phyloP scores from a whole-genome alignment of 1,284 basidiomycete species.

The Volvariella volvacea region DNA sequence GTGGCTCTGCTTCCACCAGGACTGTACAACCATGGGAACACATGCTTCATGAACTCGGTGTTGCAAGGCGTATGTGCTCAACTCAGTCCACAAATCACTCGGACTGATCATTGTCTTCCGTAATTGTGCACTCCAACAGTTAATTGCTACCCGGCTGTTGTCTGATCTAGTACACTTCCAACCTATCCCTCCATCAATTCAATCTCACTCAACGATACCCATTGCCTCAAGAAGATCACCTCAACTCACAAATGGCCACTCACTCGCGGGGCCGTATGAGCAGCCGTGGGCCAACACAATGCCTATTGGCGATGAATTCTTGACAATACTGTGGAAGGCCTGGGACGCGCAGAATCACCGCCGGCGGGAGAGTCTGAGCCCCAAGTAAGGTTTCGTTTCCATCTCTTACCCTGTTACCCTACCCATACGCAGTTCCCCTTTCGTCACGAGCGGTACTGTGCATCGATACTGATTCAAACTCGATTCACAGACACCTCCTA shows the following conservation, averaged over 20 bases:
- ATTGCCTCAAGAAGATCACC: conserved; percentile 50
- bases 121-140: conserved; percentile 25
- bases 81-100: background rate
- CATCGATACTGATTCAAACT: too few species aligned
- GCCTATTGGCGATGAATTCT: conserved; percentile 60
- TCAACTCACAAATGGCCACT: conserved; percentile 59
- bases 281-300: conserved; percentile 47
- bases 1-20: conserved; percentile 63
- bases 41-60: conserved; percentile 91
- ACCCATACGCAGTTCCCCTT: too few species aligned
- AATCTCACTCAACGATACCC: conserved; percentile 28
- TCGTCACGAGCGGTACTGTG: too few species aligned
- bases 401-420: background rate
- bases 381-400: conserved; percentile 42
- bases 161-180: conserved; percentile 55
- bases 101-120: conserved; percentile 1
- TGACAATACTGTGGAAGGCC: conserved; percentile 47
- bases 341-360: conserved; percentile 52
- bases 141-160: conserved; percentile 60
- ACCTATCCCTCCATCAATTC: conserved; percentile 33
- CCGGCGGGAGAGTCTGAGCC: conserved; percentile 47
- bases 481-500: conserved; percentile 65
- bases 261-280: conserved; percentile 43
- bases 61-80: conserved; percentile 51
- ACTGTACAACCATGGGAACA: conserved; percentile 83